Percentiles rank a stretch among this genome's conserved stretches.
These are phyloP conservation scores for Fraxinus xanthoxyloides DNA, from an alignment of 305 asterid genomes.

Conservation along the genomic window DNA sequence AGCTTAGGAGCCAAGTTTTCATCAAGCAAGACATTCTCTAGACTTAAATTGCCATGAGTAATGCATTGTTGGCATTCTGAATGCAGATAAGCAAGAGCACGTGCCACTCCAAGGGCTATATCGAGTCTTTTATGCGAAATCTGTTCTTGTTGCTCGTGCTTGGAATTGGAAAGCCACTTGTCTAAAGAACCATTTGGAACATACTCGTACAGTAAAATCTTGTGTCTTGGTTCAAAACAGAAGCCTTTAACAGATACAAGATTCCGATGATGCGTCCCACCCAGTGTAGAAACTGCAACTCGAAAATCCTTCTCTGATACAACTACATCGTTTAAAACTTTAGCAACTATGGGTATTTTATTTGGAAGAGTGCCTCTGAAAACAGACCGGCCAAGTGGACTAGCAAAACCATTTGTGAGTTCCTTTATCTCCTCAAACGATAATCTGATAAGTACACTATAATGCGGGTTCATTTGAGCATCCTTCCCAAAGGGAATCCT, in stretches of 20 bases:
- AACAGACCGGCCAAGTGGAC: slow-evolving; percentile 42
- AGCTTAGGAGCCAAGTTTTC: slow-evolving; percentile 57
- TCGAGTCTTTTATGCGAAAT: slow-evolving; percentile 45
- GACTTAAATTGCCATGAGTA: slow-evolving; percentile 57
- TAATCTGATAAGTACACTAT: slow-evolving; percentile 46
- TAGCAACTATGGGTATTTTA: slow-evolving; percentile 43
- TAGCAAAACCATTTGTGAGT: slow-evolving; percentile 40
- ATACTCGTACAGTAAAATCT: slow-evolving; percentile 51
- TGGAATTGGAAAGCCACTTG: slow-evolving; percentile 42
- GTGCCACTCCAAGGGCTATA: slow-evolving; percentile 55
- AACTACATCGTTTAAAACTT: slow-evolving; percentile 38
- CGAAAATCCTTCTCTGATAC: slow-evolving; percentile 65
- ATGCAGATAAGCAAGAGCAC: slow-evolving; percentile 55
- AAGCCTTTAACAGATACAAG: slow-evolving; percentile 57
- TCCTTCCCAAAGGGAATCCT: slow-evolving; percentile 58
- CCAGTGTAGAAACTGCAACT: slow-evolving; percentile 41
- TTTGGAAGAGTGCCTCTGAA: slow-evolving; percentile 53
- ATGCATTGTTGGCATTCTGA: slow-evolving; percentile 63
- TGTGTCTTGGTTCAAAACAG: slow-evolving; percentile 50
- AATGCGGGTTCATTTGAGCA: slow-evolving; percentile 49
- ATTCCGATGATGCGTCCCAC: slow-evolving; percentile 65
- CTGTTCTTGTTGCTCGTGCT: slow-evolving; percentile 18
- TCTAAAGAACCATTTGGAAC: slow-evolving; percentile 56
- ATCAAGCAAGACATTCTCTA: slow-evolving; percentile 55
- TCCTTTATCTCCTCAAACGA: slow-evolving; percentile 52